Conservation (phyloP, 2,329 filamentous ascomycete species). For the Penicillium sp. region DNA sequence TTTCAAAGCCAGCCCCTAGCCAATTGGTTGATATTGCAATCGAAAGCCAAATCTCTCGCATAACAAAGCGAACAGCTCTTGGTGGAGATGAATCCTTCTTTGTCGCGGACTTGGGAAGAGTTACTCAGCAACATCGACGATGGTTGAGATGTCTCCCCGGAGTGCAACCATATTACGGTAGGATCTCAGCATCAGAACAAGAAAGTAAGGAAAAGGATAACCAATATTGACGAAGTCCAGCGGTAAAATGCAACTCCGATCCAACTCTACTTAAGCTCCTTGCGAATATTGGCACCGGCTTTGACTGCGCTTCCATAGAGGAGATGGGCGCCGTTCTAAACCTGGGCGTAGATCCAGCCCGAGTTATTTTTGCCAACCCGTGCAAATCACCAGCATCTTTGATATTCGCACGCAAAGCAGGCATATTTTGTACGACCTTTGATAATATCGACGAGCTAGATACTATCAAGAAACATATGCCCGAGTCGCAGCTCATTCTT, state of each 20-base stretch:
- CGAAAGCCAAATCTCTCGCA: constrained; percentile 4
- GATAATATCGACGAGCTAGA: constrained; percentile 30
- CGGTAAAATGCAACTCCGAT: constrained; percentile 33
- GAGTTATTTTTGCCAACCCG: constrained; percentile 30
- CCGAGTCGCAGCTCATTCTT: constrained; percentile 21
- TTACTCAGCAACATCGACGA: constrained; percentile 17
- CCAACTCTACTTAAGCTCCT: constrained; percentile 21
- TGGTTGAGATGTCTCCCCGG: constrained; percentile 17
- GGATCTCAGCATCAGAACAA: background rate
- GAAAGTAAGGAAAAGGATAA: background rate
- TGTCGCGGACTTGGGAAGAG: constrained; percentile 19
- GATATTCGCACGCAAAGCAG: constrained; percentile 14
- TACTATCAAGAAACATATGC: constrained; percentile 21
- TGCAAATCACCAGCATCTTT: constrained; percentile 24
- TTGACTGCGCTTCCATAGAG: constrained; percentile 29
- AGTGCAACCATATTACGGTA: constrained; percentile 25
- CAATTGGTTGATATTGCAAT: constrained; percentile 14
- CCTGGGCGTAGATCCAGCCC: constrained; percentile 22
- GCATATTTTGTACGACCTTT: constrained; percentile 25
- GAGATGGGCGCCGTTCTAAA: constrained; percentile 23
- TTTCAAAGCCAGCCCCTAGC: background rate
- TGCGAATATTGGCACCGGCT: constrained; percentile 21
- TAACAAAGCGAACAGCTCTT: constrained; percentile 2
- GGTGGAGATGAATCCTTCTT: constrained; percentile 22
- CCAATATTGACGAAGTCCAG: constrained; percentile 10